A percentile compares a stretch with the other conserved stretches of the same genome.
These are phyloP conservation scores for Lentinula detonsa DNA, from an alignment of 768 basidiomycete genomes.

Conservation along the genomic window DNA sequence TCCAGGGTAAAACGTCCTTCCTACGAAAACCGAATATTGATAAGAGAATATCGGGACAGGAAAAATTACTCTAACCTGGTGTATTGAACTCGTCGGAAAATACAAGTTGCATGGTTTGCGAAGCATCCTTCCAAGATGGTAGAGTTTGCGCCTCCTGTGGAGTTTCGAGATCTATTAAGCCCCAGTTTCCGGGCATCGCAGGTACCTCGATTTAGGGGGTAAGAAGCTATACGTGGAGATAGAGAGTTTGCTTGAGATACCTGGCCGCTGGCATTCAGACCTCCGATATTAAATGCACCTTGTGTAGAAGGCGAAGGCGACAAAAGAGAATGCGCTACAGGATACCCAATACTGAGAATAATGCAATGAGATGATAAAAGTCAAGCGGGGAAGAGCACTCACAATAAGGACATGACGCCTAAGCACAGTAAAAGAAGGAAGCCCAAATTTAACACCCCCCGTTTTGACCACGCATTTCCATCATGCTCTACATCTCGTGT, in stretches of 20 bases:
- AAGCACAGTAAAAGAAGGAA: constrained; percentile 40
- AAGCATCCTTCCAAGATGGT: constrained; percentile 6
- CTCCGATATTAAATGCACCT: constrained; percentile 42
- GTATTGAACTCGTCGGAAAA: constrained; percentile 82
- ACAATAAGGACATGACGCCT: constrained; percentile 33
- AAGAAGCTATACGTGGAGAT: not conserved
- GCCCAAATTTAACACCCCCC: constrained; percentile 64
- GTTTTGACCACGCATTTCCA: constrained; percentile 40
- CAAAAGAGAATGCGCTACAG: constrained; percentile 26
- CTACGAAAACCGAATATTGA: not conserved
- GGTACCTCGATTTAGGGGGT: constrained; percentile 42
- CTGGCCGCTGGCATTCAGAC: constrained; percentile 47
- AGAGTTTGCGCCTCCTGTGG: constrained; percentile 45
- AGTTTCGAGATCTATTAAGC: constrained; percentile 74
- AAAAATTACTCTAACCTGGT: constrained; percentile 71
- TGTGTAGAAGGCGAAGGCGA: constrained; percentile 20
- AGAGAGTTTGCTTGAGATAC: not conserved
- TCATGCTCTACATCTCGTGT: constrained; percentile 35
- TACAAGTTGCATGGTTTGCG: constrained; percentile 43
- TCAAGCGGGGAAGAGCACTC: constrained; percentile 36
- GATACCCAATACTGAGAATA: constrained; percentile 29
- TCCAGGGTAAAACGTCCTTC: not conserved
- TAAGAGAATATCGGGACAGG: constrained; percentile 57
- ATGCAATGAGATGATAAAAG: not conserved
- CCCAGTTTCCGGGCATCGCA: constrained; percentile 49